Conservation (phyloP, 208 protist genomes). For the Trypanosoma theileri region DNA sequence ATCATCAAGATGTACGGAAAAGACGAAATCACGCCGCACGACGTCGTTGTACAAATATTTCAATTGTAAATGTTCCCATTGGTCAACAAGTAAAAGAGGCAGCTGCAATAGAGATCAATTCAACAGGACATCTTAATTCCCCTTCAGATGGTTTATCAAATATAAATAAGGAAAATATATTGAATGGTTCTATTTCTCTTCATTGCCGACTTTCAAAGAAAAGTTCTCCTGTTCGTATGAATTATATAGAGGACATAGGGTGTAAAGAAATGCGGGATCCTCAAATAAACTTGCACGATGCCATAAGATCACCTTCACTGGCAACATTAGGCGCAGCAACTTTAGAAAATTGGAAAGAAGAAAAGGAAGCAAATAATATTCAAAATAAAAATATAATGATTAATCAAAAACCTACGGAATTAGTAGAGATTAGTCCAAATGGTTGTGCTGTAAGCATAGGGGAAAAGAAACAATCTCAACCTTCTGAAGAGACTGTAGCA, state of each 20-base stretch:
- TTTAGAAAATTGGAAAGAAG: no score
- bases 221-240: conserved; percentile 2
- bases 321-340: neutral
- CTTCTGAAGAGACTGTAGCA: neutral
- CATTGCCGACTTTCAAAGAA: neutral
- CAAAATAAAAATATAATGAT: neutral
- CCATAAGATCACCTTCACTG: neutral
- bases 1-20: neutral
- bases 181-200: neutral
- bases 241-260: conserved; percentile 10
- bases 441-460: neutral
- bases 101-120: neutral
- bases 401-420: neutral
- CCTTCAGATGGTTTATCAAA: no score
- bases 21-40: neutral
- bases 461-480: neutral
- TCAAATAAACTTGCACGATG: neutral
- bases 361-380: neutral
- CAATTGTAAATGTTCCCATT: neutral
- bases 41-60: conserved; percentile 3
- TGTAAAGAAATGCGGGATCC: neutral
- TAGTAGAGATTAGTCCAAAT: neutral
- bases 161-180: no score
- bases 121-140: no score
- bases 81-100: neutral